Conservation (phyloP, 163 green algal genomes). For the Volvox carteri region DNA sequence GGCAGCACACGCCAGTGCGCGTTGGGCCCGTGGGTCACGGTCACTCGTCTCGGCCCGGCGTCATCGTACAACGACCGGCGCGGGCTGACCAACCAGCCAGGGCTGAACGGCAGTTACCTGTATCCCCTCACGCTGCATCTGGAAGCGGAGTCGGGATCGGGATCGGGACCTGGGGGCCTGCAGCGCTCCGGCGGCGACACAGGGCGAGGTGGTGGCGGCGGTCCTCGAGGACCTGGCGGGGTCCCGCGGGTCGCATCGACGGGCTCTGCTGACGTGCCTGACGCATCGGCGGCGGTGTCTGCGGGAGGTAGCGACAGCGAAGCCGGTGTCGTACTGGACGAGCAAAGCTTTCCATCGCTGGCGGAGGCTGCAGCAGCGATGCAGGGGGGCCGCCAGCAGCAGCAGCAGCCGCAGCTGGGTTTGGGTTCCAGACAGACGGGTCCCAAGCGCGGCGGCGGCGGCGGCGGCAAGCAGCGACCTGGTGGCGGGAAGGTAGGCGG, state of each 20-base stretch:
- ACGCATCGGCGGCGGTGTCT: neutral
- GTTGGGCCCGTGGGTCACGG: slow-evolving; percentile 39
- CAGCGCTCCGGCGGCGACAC: neutral
- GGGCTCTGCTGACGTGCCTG: neutral
- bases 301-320: slow-evolving; percentile 14
- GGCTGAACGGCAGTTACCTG: slow-evolving; percentile 22
- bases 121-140: slow-evolving; percentile 5
- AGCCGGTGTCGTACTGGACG: slow-evolving; percentile 26
- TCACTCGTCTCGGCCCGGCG: slow-evolving; percentile 38
- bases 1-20: neutral
- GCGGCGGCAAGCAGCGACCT: neutral
- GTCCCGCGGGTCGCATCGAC: neutral
- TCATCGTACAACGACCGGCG: slow-evolving; percentile 15
- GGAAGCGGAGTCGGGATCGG: neutral
- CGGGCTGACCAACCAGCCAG: slow-evolving; percentile 37
- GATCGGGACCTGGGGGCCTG: neutral
- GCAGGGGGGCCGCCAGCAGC: slow-evolving; percentile 17
- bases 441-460: neutral
- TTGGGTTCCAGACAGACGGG: neutral
- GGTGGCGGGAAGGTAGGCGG: neutral
- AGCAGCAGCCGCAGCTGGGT: neutral
- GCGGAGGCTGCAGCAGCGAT: slow-evolving; percentile 13
- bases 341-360: slow-evolving; percentile 50
- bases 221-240: neutral
- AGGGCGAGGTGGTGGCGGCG: neutral